A percentile compares a stretch with the other conserved stretches of the same genome.
Evolutionary conservation across 2,329 filamentous ascomycete genomes (phyloP).

Genomic region (Talaromyces sp.): DNA sequence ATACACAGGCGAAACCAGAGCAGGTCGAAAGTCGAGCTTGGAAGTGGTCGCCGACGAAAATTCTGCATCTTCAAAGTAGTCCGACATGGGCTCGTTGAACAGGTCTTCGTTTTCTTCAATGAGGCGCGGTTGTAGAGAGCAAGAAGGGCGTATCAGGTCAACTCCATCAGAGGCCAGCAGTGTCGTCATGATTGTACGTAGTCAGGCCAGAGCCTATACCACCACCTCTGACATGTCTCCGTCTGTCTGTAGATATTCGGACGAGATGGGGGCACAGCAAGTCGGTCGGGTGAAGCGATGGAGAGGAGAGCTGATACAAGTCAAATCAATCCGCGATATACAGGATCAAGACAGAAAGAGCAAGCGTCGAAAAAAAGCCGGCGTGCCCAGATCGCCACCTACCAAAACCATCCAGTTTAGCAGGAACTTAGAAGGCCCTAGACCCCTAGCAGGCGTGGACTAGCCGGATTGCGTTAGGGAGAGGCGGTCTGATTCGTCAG

Average conservation of each 20-base stretch:
- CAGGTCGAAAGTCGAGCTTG: constrained; percentile 31
- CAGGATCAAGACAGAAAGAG: background rate
- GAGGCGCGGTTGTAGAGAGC: constrained; percentile 29
- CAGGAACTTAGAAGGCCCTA: background rate
- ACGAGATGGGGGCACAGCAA: too few relatives aligned
- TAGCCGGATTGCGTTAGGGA: background rate
- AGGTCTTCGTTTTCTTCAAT: constrained; percentile 21
- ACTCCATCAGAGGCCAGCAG: constrained; percentile 7
- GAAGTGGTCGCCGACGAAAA: constrained; percentile 30
- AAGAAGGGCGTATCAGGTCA: constrained; percentile 28
- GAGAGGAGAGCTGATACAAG: too few relatives aligned
- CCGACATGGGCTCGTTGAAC: constrained; percentile 26
- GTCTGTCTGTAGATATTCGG: background rate
- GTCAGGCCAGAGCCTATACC: background rate
- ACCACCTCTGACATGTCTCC: background rate
- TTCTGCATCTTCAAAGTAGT: constrained; percentile 23
- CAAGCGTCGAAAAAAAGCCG: constrained; percentile 9
- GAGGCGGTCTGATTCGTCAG: too few relatives aligned
- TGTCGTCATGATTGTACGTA: constrained; percentile 3
- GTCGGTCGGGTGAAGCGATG: too few relatives aligned
- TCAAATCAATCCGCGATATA: too few relatives aligned
- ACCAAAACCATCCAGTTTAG: background rate
- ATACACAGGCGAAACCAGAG: constrained; percentile 29
- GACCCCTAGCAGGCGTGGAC: background rate
- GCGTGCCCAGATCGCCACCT: constrained; percentile 8